These are phyloP conservation scores for Aspergillus sp. DNA, from an alignment of 2,329 filamentous ascomycete species.

Conservation along the genomic window DNA sequence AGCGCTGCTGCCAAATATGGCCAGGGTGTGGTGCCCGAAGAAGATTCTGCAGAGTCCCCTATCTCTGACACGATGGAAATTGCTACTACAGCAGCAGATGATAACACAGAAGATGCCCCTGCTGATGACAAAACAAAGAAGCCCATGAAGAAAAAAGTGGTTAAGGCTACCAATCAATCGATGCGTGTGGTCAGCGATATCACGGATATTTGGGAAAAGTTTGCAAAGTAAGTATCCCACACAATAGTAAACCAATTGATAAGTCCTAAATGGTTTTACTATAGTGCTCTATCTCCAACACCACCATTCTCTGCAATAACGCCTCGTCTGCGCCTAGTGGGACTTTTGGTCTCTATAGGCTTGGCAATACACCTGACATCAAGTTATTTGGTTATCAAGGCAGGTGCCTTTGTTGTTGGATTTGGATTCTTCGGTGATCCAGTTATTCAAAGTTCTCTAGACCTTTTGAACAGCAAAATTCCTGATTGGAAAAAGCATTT, in stretches of 20 bases:
- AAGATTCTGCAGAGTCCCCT: not conserved
- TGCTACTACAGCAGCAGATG: not conserved
- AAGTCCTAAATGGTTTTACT: not conserved
- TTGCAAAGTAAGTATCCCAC: conserved; percentile 48
- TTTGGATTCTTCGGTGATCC: conserved; percentile 78
- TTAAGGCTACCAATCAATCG: not conserved
- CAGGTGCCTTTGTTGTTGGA: conserved; percentile 60
- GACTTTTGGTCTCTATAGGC: conserved; percentile 49
- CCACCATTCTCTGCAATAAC: conserved; percentile 55
- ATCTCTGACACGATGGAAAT: not conserved
- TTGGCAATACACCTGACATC: conserved; percentile 51
- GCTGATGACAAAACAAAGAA: conserved; percentile 21
- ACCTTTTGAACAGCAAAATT: conserved; percentile 45
- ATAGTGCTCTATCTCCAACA: conserved; percentile 56
- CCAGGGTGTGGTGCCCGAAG: conserved; percentile 45
- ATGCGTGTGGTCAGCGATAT: conserved; percentile 1
- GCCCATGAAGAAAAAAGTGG: conserved; percentile 41
- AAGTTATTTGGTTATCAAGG: conserved; percentile 62
- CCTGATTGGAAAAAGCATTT: conserved; percentile 73
- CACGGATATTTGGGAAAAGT: conserved; percentile 57
- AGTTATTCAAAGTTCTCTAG: conserved; percentile 56
- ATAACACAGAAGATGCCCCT: not conserved
- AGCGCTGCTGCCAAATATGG: conserved; percentile 74
- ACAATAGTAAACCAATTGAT: not conserved
- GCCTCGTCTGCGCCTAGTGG: conserved; percentile 53